Evolutionary conservation across 352 stramenopile genomes (phyloP), one percentile per base, ranked within the genome.

Genomic region (Phytophthora sp.): DNA sequence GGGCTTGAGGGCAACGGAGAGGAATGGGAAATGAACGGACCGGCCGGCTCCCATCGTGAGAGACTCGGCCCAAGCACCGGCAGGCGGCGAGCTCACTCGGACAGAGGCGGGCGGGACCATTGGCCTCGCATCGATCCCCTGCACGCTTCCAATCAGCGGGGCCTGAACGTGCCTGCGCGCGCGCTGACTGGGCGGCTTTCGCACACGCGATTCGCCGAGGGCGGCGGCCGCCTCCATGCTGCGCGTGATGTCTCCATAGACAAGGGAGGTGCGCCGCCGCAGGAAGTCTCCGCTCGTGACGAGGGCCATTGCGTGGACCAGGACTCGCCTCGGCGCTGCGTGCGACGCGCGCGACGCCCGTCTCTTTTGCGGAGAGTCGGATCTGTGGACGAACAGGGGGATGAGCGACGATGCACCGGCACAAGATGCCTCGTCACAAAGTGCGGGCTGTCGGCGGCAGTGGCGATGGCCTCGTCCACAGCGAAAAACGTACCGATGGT

Each of bases 321-420:
- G 51, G 39, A 42, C 26, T 27, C 27, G 45, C 28, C 21, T 32
- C 12, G 35, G 28, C 15, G 44, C 27, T 56, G 27, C 18, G 39
- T 60, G 56, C 44, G 56, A 65, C 48, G 45, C 30, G 46, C 32
- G 27, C 42, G 37, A 34, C 20, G 53, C 4, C 38, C 39, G 42
- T 61, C 28, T 67, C 50, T 61, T 32, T 50, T 44, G 1, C 9
- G 44, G 46, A 68, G 51, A 68, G 59, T 57, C 51, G 38, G 51
- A 67, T 54, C 58, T 56, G 59, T 68, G 26, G 59, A 68, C 59
- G 59, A 68, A 68, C 28, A 30, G 38, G 55, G 54, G 45, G 56
- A 65, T 65, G 56, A 65, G 56, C 56, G 56, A 51, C 39, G 15
- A 53, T 67, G 59, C 59, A 68, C 59, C 43, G 51, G 43, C 59